These are phyloP conservation scores for Salix dunnii DNA, from an alignment of 345 rosid species.

Conservation along the genomic window DNA sequence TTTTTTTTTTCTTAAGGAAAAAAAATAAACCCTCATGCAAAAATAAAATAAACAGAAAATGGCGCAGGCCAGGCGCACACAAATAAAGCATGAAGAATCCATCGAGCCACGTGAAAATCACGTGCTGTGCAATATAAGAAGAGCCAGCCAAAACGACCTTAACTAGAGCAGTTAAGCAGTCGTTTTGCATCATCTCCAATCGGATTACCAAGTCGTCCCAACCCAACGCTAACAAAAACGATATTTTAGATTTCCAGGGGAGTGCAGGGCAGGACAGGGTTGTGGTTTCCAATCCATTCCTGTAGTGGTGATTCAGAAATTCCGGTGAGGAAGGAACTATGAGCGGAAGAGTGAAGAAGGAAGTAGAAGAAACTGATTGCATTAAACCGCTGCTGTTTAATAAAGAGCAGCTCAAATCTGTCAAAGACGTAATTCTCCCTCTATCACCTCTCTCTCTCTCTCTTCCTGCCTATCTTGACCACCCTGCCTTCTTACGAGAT, in stretches of 20 bases:
- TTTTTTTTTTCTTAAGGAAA: background rate
- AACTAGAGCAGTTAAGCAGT: background rate
- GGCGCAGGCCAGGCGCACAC: background rate
- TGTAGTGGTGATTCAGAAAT: constrained; percentile 5
- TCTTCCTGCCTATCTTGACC: background rate
- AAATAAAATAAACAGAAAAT: background rate
- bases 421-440: constrained; percentile 6
- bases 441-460: constrained; percentile 9
- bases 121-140: background rate
- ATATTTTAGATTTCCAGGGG: background rate
- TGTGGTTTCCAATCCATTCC: background rate
- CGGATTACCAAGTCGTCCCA: background rate
- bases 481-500: background rate
- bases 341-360: constrained; percentile 19
- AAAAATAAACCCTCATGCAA: background rate
- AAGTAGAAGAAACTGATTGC: constrained; percentile 17
- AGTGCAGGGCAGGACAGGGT: background rate
- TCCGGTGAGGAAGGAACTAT: background rate
- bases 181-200: background rate
- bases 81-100: background rate
- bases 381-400: constrained; percentile 2
- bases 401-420: background rate
- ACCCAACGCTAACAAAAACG: background rate
- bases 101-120: background rate
- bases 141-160: background rate